Base-by-base conservation (phyloP, 192 early-diverging fungal species). In the Coemansia sp. region DNA sequence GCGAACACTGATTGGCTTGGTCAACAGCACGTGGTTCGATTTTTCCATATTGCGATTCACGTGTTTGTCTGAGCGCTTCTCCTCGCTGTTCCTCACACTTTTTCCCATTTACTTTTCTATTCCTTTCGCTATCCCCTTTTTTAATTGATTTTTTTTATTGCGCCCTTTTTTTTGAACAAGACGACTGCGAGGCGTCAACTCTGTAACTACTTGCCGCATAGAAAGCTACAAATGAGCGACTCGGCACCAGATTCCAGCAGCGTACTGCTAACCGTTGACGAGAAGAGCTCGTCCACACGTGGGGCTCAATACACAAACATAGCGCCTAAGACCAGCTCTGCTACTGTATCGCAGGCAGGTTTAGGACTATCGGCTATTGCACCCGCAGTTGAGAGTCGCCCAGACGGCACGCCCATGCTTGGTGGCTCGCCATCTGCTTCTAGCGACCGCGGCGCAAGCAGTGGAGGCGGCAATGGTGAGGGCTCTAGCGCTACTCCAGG, bases 1-100 rank as follows among this genome's bases (percentile, higher is more conserved):
- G 8, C 40, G 31, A 9, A 3, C 7, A 13, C 6, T 67, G 65
- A 80, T 80, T 80, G 78, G 78, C 40, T 46, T 56, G 55, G 15
- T 17, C 31, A 56, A 51, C 20, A 31, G 60, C 78, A 80, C 73
- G 78, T 80, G 78, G 78, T 63, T 80, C 62, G 78, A 68, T 70
- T 70, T 63, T 75, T 64, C 11, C 1, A 32, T 11, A 15, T 20
- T 53, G 50, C 22, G 27, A 64, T 58, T 55, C 65, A 40, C 38
- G n/a, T 29, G 65, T 55, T 67, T 56, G 31, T 56, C 55, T 56
- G 55, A 32, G 6, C 55, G 19, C 39, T 58, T 66, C 55, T 39
- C 27, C 31, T 48, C 36, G 27, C 20, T 19, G n/a, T 48, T 38
- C n/a, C 50, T 59, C 20, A 38, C 27, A 6, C 56, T 50, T 41